phyloP scores from a whole-genome alignment of 164 flowering plant species.

The Magnolia officinalis region DNA sequence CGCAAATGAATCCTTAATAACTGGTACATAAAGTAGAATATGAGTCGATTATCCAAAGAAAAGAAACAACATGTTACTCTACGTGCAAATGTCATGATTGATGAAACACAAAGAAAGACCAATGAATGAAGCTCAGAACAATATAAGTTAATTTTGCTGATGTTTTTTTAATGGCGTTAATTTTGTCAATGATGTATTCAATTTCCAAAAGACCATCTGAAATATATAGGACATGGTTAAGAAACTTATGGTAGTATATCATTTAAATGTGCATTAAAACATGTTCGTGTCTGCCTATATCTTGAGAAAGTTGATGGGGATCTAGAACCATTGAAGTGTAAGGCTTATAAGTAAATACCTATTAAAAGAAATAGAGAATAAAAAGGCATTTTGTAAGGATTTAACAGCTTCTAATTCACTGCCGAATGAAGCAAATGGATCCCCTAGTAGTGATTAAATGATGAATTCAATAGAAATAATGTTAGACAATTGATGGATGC shows the following conservation, averaged over 20 bases:
- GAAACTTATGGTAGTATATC: background rate
- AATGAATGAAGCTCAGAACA: background rate
- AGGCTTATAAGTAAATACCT: background rate
- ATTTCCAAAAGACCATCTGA: background rate
- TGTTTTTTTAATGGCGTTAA: too few species aligned
- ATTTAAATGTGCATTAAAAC: background rate
- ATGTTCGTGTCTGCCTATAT: background rate
- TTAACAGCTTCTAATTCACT: too few species aligned
- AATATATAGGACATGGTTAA: background rate
- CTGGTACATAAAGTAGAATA: slow-evolving; percentile 29
- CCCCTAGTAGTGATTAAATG: too few species aligned
- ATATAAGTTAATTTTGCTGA: background rate
- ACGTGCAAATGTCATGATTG: background rate
- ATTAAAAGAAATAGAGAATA: too few species aligned
- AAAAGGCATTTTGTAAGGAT: too few species aligned
- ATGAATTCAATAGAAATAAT: too few species aligned
- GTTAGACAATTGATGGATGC: too few species aligned
- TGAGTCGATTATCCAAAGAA: background rate
- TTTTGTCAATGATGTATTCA: background rate
- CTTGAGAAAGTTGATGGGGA: background rate
- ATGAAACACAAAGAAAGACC: background rate
- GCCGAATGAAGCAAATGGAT: too few species aligned
- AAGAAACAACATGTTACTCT: background rate
- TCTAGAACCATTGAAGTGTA: background rate
- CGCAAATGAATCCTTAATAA: slow-evolving; percentile 61